Evolutionary conservation across 2,329 filamentous ascomycete species (phyloP).

Genomic region (Neofusicoccum laricinum): DNA sequence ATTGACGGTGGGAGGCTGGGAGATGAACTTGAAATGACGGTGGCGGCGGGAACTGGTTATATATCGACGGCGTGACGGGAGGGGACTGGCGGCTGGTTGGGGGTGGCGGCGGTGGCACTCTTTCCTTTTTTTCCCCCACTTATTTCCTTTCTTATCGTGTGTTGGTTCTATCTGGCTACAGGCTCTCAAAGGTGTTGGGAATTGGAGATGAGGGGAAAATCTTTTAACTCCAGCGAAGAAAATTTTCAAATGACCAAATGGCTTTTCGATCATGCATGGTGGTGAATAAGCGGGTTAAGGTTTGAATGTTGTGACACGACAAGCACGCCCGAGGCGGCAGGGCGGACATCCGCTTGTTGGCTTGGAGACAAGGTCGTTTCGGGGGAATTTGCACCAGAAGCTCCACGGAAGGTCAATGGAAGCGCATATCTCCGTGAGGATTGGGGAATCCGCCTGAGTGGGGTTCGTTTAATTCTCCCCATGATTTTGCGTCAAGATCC

Average conservation of each 20-base stretch:
- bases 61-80: background rate
- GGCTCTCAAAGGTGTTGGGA: constrained; percentile 12
- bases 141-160: constrained; percentile 7
- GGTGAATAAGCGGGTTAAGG: background rate
- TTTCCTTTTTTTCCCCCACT: constrained; percentile 6
- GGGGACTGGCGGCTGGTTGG: background rate
- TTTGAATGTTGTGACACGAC: background rate
- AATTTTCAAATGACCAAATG: background rate
- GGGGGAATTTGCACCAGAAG: no score
- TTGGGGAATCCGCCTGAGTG: no score
- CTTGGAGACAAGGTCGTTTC: background rate
- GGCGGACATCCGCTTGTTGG: background rate
- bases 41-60: background rate
- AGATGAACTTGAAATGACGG: background rate
- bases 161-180: constrained; percentile 14
- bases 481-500: no score
- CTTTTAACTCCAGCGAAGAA: background rate
- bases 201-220: constrained; percentile 13
- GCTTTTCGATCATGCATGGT: background rate
- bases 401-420: no score
- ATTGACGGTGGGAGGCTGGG: background rate
- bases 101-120: background rate
- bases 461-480: no score
- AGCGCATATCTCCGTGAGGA: no score
- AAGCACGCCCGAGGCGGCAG: background rate